Evolutionary conservation across 805 yeast genomes (phyloP), one percentile per base, ranked within the genome.

Genomic region (Zygosaccharomyces lentus): DNA sequence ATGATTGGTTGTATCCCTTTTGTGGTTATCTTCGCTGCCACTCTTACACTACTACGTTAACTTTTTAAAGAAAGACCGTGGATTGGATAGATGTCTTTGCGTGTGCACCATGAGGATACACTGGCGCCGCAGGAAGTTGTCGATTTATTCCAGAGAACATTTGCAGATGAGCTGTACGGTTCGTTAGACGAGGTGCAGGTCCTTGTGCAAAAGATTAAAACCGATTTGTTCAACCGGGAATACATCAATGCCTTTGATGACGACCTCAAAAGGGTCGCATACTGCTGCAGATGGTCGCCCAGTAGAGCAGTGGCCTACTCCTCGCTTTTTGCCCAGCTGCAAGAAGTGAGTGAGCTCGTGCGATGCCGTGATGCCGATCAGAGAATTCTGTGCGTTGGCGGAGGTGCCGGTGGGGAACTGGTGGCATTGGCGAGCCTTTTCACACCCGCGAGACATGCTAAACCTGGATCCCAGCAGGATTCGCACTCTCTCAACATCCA

Each of bases 381-480:
- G 12, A 58, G 67, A 3, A 76, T 82, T 0, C 61, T 87, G 29
- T 77, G 83, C 55, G 72, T 89, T 30, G 96, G 96, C 15, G 96
- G 95, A 19, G 96, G 96, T 29, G 96, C 96, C 0, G 87, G 91
- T 4, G 86, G 88, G 2, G 96, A 88, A 60, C 65, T 87, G 19
- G 78, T 80, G 26, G 77, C 78, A 0, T 58, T 87, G 35, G 78
- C 79, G 1, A 73, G 89, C 13, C 68, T 84, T 1, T 81, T 80
- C 50, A 69, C 71, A 1, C 65, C 69, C 34, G 46, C 60, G 4
- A 52, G 65, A 57, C 58, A 58, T 41, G 56, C 57, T 24, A 49
- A 46, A 23, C 51, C 56, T 2, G 51, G 58, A 21, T 43, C 40
- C 15, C 37, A 39, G 9, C 26, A 35, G 3, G 23, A 37, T 17